Conservation (phyloP, 1,284 basidiomycete species). For the Ustilago hordei region DNA sequence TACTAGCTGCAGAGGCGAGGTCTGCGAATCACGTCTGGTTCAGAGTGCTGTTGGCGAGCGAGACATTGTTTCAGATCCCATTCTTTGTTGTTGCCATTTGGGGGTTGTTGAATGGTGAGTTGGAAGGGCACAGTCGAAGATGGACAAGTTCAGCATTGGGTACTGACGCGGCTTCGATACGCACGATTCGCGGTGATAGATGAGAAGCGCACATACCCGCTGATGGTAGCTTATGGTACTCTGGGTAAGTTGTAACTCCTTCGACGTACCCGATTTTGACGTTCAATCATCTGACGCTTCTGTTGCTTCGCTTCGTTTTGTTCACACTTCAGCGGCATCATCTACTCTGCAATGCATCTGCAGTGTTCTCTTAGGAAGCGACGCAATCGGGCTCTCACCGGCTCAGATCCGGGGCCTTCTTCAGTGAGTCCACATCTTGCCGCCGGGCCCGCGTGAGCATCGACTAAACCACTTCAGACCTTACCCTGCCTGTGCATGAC, state of each 20-base stretch:
- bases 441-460: not conserved
- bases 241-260: conserved; percentile 33
- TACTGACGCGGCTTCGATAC: not conserved
- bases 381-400: conserved; percentile 21
- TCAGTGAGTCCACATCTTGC: conserved; percentile 30
- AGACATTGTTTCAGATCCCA: conserved; percentile 53
- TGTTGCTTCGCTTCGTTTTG: not conserved
- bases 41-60: conserved; percentile 40
- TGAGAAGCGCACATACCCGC: conserved; percentile 53
- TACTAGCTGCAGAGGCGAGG: conserved; percentile 20
- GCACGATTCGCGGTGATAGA: conserved; percentile 21
- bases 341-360: conserved; percentile 52
- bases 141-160: not conserved
- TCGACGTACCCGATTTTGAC: not conserved
- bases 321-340: conserved; percentile 28
- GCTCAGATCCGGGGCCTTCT: conserved; percentile 23
- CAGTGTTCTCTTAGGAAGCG: conserved; percentile 39
- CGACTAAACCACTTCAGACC: not conserved
- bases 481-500: not conserved
- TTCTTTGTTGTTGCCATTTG: conserved; percentile 44
- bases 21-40: conserved; percentile 55
- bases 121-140: not conserved
- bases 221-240: conserved; percentile 50
- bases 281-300: not conserved
- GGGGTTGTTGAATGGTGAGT: conserved; percentile 49